Evolutionary conservation across 257 asterid genomes (phyloP).

Genomic region (Solanum pennellii): DNA sequence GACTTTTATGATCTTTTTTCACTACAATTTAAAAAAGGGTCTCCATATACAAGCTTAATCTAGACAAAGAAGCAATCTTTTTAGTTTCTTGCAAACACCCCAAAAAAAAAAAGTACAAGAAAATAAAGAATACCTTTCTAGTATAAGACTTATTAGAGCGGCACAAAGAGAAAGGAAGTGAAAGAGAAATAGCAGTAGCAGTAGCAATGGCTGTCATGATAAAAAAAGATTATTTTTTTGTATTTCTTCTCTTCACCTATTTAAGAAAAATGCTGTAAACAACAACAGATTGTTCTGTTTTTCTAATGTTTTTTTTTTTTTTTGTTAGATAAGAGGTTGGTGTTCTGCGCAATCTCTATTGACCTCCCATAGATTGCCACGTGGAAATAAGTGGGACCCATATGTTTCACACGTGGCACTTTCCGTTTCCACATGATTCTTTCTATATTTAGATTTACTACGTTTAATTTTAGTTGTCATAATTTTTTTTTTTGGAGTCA

Average conservation of each 20-base stretch:
- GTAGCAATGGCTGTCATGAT: conserved; percentile 79
- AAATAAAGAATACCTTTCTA: conserved; percentile 36
- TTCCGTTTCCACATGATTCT: conserved; percentile 18
- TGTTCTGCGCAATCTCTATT: conserved; percentile 48
- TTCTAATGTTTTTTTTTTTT: background rate
- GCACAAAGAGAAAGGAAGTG: conserved; percentile 51
- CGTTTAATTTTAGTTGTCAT: too few species aligned
- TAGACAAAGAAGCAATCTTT: background rate
- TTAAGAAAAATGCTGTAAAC: background rate
- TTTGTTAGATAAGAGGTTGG: conserved; percentile 47
- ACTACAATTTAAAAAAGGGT: background rate
- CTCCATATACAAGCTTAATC: background rate
- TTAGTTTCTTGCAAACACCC: background rate
- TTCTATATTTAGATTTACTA: background rate
- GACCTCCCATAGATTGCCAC: conserved; percentile 45
- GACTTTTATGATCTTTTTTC: background rate
- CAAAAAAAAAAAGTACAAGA: background rate
- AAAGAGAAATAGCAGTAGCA: conserved; percentile 73
- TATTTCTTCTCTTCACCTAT: background rate
- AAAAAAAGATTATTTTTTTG: background rate
- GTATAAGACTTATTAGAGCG: conserved; percentile 38
- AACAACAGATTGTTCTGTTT: background rate
- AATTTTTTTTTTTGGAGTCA: too few species aligned
- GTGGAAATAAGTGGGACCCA: conserved; percentile 12
- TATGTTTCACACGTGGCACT: conserved; percentile 30